Base-by-base conservation (phyloP, 1,284 basidiomycete genomes). In the Trichosporon asahii region DNA sequence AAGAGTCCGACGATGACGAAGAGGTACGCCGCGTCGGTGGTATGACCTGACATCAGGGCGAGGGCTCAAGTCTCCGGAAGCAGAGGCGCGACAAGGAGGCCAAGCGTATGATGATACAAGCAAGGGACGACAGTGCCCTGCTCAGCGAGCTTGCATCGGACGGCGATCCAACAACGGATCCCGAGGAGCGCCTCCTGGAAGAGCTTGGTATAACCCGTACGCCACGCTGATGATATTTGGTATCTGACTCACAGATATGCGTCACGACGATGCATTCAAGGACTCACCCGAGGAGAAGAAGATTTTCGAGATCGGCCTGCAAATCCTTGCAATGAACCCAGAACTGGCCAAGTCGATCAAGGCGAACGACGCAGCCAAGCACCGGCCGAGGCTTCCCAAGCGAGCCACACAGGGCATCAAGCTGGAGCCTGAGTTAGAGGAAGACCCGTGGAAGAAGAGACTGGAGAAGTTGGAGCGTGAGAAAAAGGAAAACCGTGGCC, bases 271-370 rank as follows among this genome's bases (percentile, higher is more conserved):
- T 4, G 79, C 76, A 0, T 81, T 82, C 66, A 68, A 70, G 2
- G 79, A 82, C 60, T 81, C 80, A 0, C 72, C 76, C 0, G 78
- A 80, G 57, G 81, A 82, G 67, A 65, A 76, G 15, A 64, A 72
- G 23, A 77, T 81, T 6, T 82, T 75, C 64, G 78, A 78, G 69
- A 75, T 77, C n/a, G 81, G 81, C 2, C 68, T 82, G 1, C 65
- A 78, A 72, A 80, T 81, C 29, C 27, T 61, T 1, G 57, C 57
- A 11, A 18, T 31, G 29, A 33, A 61, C 12, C 80, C 2, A 70
- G 74, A 4, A 15, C 77, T 11, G 14, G 37, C 64, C 71, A 75
- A 0, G 65, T 68, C 35, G 29, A 74, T 78, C 60, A 78, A 75
- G 67, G 80, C 80, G 11, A 81, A 81, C 63, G 79, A 80, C 66